Evolutionary conservation across 345 rosid species (phyloP).

Genomic region (Geranium rotundifolium): DNA sequence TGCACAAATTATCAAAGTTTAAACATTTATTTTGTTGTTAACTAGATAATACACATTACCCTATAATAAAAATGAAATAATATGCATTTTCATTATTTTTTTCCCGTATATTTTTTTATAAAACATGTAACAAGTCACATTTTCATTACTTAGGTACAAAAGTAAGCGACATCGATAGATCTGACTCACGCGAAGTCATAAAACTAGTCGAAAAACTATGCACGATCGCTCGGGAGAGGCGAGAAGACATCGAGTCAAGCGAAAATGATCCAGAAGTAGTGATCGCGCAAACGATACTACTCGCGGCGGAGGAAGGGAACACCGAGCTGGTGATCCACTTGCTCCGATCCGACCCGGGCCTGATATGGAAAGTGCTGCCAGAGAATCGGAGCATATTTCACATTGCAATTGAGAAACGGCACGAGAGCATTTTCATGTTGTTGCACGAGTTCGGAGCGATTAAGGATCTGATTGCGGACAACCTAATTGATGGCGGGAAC

Average conservation of each 20-base stretch:
- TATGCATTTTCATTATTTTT: no score
- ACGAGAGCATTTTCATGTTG: constrained; percentile 11
- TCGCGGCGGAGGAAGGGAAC: constrained; percentile 28
- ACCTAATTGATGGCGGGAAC: constrained; percentile 3
- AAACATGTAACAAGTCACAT: no score
- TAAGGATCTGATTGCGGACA: constrained; percentile 1
- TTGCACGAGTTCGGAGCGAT: constrained; percentile 2
- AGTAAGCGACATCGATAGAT: no score
- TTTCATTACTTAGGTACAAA: no score
- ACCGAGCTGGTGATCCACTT: constrained; percentile 21
- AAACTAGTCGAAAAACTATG: no score
- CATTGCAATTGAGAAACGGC: constrained; percentile 9
- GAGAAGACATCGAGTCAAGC: constrained; percentile 2
- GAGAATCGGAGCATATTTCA: constrained; percentile 21
- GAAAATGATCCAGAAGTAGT: constrained; percentile 12
- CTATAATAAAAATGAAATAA: no score
- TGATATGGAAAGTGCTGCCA: constrained; percentile 26
- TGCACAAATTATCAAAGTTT: no score
- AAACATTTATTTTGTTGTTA: no score
- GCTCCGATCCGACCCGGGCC: constrained; percentile 15
- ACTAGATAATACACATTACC: no score
- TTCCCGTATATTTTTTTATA: no score
- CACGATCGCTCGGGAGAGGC: constrained; percentile 1
- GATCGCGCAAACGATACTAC: constrained; percentile 21
- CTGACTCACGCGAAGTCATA: no score